Evolutionary conservation across 208 protist species (phyloP), one percentile per base, ranked within the genome.

Genomic region (Crithidia fasciculata): DNA sequence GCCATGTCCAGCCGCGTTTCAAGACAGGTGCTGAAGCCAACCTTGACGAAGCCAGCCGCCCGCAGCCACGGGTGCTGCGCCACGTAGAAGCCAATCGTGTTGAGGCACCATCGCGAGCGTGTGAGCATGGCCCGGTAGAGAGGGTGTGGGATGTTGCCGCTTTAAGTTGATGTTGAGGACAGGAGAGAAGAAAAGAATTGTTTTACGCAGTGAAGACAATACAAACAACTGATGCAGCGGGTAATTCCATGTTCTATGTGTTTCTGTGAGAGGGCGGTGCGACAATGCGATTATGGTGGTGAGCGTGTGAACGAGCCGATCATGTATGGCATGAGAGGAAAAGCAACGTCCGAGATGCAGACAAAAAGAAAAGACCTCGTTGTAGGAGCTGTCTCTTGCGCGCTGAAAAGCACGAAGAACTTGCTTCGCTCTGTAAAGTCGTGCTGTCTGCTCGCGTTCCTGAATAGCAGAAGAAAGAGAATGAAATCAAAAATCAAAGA

Each of bases 51-150:
- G 0, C 89, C 89, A 0, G 83, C 76, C 10, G 57, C 69, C 54
- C 54, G 65, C 37, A 94, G 70, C 87, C 89, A 94, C 16, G 89
- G 89, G 69, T 94, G 89, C 45, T 74, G 60, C 16, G 85, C 89
- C 67, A 94, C 54, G 61, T 94, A 94, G 61, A 94, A 94, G 18
- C 89, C 86, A 68, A 72, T 70, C 36, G 72, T 73, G 6, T 69
- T 47, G 53, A 67, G 58, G 44, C 53, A 28, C 41, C 63, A 60
- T 70, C 8, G 16, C 18, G 67, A 68, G 43, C 19, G 61, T 5
- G 13, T 9, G 19, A 85, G 44, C 81, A 85, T 86, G 18, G 13
- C 45, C 40, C 8, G 49, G 6, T 19, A 40, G 28, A 28, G 28
- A 28, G 28, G 28, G 28, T 28, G 28, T 28, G 28, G 28, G 28